Conservation (phyloP, 179 eudicot species). For the Pouteria campechiana region DNA sequence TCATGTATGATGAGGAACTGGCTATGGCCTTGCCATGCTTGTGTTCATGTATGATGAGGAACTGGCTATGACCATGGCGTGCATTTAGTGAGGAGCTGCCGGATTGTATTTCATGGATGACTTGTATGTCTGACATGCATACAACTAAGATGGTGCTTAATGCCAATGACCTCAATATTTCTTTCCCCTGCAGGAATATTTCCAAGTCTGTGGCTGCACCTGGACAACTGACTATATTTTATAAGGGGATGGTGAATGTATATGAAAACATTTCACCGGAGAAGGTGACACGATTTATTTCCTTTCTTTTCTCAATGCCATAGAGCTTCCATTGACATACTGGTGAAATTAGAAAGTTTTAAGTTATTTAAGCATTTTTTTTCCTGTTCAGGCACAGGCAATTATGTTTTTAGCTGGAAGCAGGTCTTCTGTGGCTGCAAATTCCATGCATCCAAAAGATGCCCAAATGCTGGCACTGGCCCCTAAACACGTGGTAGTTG, state of each 20-base stretch:
- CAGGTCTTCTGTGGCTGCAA: constrained; percentile 16
- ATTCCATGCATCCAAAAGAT: constrained; percentile 11
- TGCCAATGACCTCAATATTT: too few relatives aligned
- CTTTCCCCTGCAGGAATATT: constrained; percentile 26
- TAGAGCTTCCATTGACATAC: background rate
- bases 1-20: too few relatives aligned
- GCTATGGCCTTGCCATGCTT: too few relatives aligned
- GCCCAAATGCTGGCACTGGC: constrained; percentile 13
- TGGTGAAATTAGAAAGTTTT: background rate
- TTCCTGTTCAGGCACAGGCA: constrained; percentile 56
- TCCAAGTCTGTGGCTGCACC: constrained; percentile 30
- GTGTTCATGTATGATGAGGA: too few relatives aligned
- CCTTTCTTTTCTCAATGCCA: background rate
- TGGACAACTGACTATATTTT: constrained; percentile 71
- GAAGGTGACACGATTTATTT: constrained; percentile 33
- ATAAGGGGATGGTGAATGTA: constrained; percentile 68
- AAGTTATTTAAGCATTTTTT: background rate
- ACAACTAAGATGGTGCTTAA: too few relatives aligned
- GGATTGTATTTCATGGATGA: too few relatives aligned
- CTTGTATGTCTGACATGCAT: too few relatives aligned
- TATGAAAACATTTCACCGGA: constrained; percentile 65
- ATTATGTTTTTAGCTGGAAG: constrained; percentile 80
- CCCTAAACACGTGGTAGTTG: constrained; percentile 11
- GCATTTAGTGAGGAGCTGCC: too few relatives aligned
- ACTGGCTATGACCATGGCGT: too few relatives aligned